Evolutionary conservation across 352 stramenopile genomes (phyloP), one percentile per base, ranked within the genome.

Genomic region (Phytophthora palmivora): DNA sequence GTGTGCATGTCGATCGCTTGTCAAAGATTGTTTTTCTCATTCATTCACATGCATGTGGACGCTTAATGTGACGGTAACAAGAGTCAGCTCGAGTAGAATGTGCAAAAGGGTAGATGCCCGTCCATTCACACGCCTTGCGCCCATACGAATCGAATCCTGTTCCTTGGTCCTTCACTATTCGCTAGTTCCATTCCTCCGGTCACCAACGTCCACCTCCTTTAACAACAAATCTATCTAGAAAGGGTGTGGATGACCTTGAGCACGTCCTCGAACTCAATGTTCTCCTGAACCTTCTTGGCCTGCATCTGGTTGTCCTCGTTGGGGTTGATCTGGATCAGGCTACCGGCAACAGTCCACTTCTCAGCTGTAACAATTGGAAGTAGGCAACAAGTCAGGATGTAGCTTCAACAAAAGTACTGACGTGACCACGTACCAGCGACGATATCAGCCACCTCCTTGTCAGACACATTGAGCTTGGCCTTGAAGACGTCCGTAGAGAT

Each of bases 271-370:
- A 92, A 88, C 69, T 88, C 76, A 55, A 96, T 89, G 70, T 87
- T 90, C 70, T 96, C 87, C 72, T 93, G 85, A 41, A 96, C 71
- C 72, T 94, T 94, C 70, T 89, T 92, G 38, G 84, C 85, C 72
- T 87, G 87, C 76, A 94, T 87, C 69, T 93, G 82, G 79, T 96
- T 96, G 63, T 90, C 76, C 41, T 87, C 78, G 70, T 93, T 96
- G 39, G 72, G 56, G 49, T 65, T 78, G 54, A 96, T 74, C 36
- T 84, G 74, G 26, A 88, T 72, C 15, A 88, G 7, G 32, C 80
- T 74, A 48, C 63, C 78, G 39, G 80, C 70, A 46, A 89, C 19
- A 26, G 80, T 83, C 87, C 87, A 96, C 41, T 90, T 74, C 60
- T 92, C 78, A 4, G 78, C 84, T 80, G 65, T 32, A 74, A 37